Conservation (phyloP, 257 asterid species). For the Capsicum rhomboideum region DNA sequence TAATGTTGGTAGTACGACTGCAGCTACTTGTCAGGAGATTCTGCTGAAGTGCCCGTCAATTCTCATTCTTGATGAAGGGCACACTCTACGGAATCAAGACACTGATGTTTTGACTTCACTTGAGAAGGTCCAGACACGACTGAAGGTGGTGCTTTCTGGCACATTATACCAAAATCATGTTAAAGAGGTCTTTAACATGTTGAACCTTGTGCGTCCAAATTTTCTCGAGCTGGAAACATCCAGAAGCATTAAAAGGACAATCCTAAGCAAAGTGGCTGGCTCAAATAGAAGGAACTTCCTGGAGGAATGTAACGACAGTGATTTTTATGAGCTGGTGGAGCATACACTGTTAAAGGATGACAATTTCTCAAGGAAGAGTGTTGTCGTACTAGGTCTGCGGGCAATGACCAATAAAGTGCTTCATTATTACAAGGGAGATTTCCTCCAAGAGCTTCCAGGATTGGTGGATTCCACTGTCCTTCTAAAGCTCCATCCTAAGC, state of each 20-base stretch:
- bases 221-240: conserved; percentile 63
- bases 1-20: conserved; percentile 31
- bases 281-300: conserved; percentile 36
- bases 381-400: conserved; percentile 78
- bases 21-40: conserved; percentile 58
- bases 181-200: conserved; percentile 79
- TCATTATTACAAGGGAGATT: conserved; percentile 94
- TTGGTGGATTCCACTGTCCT: conserved; percentile 74
- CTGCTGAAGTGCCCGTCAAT: conserved; percentile 63
- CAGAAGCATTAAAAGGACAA: conserved; percentile 63
- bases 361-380: conserved; percentile 56
- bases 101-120: conserved; percentile 87
- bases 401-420: conserved; percentile 78
- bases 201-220: conserved; percentile 95
- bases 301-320: conserved; percentile 52
- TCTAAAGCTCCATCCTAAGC: conserved; percentile 57
- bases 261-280: conserved; percentile 69
- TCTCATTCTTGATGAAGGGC: conserved; percentile 92
- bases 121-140: conserved; percentile 73
- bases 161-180: conserved; percentile 96
- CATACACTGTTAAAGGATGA: conserved; percentile 64
- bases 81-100: conserved; percentile 86
- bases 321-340: conserved; percentile 78
- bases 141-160: conserved; percentile 95
- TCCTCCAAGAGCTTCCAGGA: conserved; percentile 93